Evolutionary conservation across 176 grass and related monocot species (phyloP), one percentile per base, ranked within the genome.

Genomic region (Triticum timopheevii): DNA sequence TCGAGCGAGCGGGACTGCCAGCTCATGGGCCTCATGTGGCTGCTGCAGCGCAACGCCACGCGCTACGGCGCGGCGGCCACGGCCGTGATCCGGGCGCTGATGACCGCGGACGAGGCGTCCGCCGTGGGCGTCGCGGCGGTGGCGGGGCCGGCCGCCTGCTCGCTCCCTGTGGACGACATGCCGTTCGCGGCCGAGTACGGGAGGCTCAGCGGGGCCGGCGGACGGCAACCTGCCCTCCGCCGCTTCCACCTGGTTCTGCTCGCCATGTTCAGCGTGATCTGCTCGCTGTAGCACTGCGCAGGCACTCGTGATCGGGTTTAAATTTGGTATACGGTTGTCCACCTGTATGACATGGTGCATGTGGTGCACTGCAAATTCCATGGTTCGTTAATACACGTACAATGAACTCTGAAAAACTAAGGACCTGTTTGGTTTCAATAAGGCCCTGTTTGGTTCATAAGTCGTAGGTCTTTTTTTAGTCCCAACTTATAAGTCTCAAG

Each of bases 11-110:
- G 86, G 54, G 97, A 99, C 69, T 99, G 97, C 85, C 87, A 99
- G 85, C 76, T 99, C 22, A 94, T 94, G 97, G 97, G 94, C 22
- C 61, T 99, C 82, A 99, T 90, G 44, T 99, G 97, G 97, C 92
- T 99, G 39, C 85, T 99, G 62, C 82, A 72, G 82, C 85, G 69
- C 56, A 99, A 99, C 84, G 88, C 90, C 66, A 96, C 92, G 79
- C 88, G 69, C 3, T 99, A 99, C 89, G 89, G 93, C 61, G 59
- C 79, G 3, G 52, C 94, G 28, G 84, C 75, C 68, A 89, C 97
- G 10, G 79, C 88, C 59, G 92, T 92, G 44, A 86, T 99, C 92
- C 90, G 79, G 81, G 90, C 89, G 39, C 72, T 96, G 80, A 99
- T 99, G 85, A 89, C 90, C 42, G 94, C 94, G 36, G 94, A 99